These are phyloP conservation scores for Posidonia oceanica DNA, from an alignment of 116 monocot genomes.

Conservation along the genomic window DNA sequence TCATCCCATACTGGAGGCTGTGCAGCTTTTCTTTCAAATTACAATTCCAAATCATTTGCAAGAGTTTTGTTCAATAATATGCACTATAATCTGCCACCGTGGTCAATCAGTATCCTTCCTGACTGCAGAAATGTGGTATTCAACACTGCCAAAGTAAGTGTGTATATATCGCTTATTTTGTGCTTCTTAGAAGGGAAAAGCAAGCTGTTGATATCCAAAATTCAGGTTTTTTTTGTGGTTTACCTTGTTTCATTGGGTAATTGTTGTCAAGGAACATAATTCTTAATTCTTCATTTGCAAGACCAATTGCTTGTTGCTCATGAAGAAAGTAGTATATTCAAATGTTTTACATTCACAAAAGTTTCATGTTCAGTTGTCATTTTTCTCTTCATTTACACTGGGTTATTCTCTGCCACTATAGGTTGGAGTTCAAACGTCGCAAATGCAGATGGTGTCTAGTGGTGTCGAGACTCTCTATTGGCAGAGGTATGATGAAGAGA, in stretches of 20 bases:
- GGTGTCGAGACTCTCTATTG: slow-evolving; percentile 43
- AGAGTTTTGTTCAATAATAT: slow-evolving; percentile 76
- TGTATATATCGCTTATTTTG: neutral
- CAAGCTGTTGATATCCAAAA: neutral
- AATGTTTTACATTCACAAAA: neutral
- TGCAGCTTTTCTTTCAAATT: slow-evolving; percentile 96
- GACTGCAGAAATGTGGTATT: slow-evolving; percentile 81
- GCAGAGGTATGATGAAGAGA: slow-evolving; percentile 92
- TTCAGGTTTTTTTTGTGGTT: neutral
- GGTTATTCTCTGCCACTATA: slow-evolving; percentile 2
- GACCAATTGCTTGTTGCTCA: neutral
- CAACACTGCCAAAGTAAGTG: slow-evolving; percentile 78
- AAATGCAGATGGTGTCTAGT: slow-evolving; percentile 72
- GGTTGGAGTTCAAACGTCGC: slow-evolving; percentile 95
- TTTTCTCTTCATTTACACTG: neutral
- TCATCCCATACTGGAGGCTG: slow-evolving; percentile 61
- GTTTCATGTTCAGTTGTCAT: neutral
- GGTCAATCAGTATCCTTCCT: slow-evolving; percentile 95
- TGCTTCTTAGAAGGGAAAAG: too few relatives aligned
- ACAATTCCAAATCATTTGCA: slow-evolving; percentile 47
- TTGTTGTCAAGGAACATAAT: too few relatives aligned
- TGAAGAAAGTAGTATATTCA: neutral
- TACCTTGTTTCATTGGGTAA: too few relatives aligned
- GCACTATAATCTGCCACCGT: slow-evolving; percentile 87
- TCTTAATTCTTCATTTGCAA: too few relatives aligned